Percentiles rank a stretch among this genome's conserved stretches.
These are phyloP conservation scores for Termitomyces sp. DNA, from an alignment of 768 basidiomycete species.

Conservation along the genomic window DNA sequence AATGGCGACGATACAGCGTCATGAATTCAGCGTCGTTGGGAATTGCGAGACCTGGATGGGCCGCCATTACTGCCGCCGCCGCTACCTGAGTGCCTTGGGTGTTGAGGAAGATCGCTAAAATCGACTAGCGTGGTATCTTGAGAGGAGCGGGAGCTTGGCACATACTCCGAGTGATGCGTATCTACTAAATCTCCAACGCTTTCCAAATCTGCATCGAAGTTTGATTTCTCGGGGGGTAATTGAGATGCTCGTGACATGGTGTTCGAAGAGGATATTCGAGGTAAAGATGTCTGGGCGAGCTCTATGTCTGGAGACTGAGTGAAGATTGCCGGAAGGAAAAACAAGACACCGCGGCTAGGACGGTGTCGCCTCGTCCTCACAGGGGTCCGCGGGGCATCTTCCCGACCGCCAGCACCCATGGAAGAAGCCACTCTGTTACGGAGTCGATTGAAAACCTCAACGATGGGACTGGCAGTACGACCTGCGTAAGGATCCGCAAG, in stretches of 20 bases:
- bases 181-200: conserved; percentile 20
- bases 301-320: conserved; percentile 46
- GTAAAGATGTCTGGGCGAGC: conserved; percentile 24
- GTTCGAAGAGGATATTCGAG: conserved; percentile 19
- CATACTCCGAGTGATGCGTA: conserved; percentile 5
- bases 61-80: conserved; percentile 12
- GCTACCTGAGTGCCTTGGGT: conserved; percentile 16
- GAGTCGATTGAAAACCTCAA: conserved; percentile 50
- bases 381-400: conserved; percentile 39
- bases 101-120: conserved; percentile 14
- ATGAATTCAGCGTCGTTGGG: conserved; percentile 15
- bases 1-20: conserved; percentile 5
- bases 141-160: conserved; percentile 12
- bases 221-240: conserved; percentile 41
- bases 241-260: conserved; percentile 17
- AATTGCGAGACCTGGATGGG: conserved; percentile 17
- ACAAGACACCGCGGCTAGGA: conserved; percentile 57
- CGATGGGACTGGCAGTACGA: conserved; percentile 37
- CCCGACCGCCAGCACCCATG: conserved; percentile 29
- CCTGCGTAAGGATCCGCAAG: conserved; percentile 37
- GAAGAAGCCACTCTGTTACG: conserved; percentile 47
- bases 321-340: conserved; percentile 81
- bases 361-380: conserved; percentile 40
- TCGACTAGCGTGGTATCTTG: conserved; percentile 15
- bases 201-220: conserved; percentile 29